phyloP scores from a whole-genome alignment of 2,329 filamentous ascomycete genomes.

The Colletotrichum sp. region DNA sequence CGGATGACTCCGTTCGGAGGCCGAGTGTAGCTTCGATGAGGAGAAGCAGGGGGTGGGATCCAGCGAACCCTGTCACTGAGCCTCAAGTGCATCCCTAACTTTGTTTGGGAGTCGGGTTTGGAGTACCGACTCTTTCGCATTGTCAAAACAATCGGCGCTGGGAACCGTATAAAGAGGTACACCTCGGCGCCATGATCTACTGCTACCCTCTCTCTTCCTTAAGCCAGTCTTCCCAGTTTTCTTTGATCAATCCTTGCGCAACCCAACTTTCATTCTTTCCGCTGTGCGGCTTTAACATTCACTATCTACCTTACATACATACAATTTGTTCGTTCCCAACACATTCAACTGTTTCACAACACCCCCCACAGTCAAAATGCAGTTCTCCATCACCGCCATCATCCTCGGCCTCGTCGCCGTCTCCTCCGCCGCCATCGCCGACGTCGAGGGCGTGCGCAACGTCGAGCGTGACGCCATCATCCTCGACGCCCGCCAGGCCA shows the following conservation, averaged over 20 bases:
- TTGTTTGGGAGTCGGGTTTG: not conserved
- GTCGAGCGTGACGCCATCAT: not conserved
- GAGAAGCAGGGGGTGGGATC: not conserved
- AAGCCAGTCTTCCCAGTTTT: not conserved
- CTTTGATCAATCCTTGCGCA: not conserved
- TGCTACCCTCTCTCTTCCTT: too few species aligned
- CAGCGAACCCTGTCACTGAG: not conserved
- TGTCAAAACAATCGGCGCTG: not conserved
- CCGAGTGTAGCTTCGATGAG: not conserved
- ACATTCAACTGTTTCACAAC: not conserved
- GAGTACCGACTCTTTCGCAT: not conserved
- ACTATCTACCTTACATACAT: not conserved
- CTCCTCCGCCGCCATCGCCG: slow-evolving; percentile 22
- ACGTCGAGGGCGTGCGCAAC: slow-evolving; percentile 20
- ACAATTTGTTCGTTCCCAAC: not conserved
- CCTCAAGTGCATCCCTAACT: not conserved
- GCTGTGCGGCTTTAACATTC: not conserved
- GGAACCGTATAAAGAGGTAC: not conserved
- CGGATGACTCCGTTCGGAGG: not conserved
- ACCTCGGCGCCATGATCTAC: not conserved
- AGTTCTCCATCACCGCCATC: slow-evolving; percentile 26
- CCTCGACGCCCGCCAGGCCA: slow-evolving; percentile 32
- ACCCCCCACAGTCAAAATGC: slow-evolving; percentile 26
- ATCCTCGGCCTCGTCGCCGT: slow-evolving; percentile 28
- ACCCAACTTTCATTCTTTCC: not conserved